Conservation (phyloP, 2,329 filamentous ascomycete species). For the Beauveria sp. region DNA sequence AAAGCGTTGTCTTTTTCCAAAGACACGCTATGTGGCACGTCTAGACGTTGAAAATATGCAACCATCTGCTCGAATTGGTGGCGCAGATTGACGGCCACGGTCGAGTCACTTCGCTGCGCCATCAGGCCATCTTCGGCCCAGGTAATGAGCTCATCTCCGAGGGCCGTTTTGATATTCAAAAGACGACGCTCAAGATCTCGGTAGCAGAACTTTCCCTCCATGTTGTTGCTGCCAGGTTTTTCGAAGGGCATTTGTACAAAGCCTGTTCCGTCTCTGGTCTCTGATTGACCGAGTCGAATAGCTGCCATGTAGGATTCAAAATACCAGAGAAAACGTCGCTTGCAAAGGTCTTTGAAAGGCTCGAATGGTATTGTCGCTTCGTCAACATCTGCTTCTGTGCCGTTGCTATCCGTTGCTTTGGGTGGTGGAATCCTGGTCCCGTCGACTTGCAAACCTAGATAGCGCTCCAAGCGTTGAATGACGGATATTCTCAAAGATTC, state of each 20-base stretch:
- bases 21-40: slow-evolving; percentile 66
- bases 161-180: slow-evolving; percentile 55
- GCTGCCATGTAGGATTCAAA: slow-evolving; percentile 76
- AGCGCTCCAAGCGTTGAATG: slow-evolving; percentile 75
- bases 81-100: slow-evolving; percentile 73
- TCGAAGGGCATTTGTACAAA: slow-evolving; percentile 92
- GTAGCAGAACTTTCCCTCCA: slow-evolving; percentile 85
- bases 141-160: slow-evolving; percentile 61
- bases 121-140: slow-evolving; percentile 66
- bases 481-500: slow-evolving; percentile 83
- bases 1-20: slow-evolving; percentile 81
- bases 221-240: slow-evolving; percentile 56
- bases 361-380: slow-evolving; percentile 56
- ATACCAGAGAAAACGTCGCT: slow-evolving; percentile 92
- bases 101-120: slow-evolving; percentile 57
- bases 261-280: slow-evolving; percentile 52
- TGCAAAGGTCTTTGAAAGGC: slow-evolving; percentile 84
- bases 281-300: slow-evolving; percentile 56
- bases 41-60: slow-evolving; percentile 63
- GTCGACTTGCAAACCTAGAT: slow-evolving; percentile 56
- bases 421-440: slow-evolving; percentile 30
- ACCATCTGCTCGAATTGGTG: slow-evolving; percentile 80
- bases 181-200: slow-evolving; percentile 63
- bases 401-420: slow-evolving; percentile 26
- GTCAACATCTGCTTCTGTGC: slow-evolving; percentile 41